phyloP scores from a whole-genome alignment of 2,329 filamentous ascomycete genomes.

The Allantophomopsis lycopodina region DNA sequence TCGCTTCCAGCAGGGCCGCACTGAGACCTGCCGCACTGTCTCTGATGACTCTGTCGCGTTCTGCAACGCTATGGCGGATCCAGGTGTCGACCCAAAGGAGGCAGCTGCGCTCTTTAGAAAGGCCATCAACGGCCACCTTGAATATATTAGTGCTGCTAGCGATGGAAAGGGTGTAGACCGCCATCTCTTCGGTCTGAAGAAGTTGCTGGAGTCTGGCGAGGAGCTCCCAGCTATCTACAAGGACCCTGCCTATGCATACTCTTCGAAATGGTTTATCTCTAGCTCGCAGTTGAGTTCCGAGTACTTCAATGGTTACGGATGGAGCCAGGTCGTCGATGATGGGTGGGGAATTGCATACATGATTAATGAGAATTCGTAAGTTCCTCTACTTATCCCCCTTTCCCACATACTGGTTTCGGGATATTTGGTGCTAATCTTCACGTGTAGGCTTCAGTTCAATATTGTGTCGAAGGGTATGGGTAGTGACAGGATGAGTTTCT shows the following conservation, averaged over 20 bases:
- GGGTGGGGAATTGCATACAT: constrained; percentile 98
- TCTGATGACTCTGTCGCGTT: constrained; percentile 86
- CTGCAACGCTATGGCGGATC: constrained; percentile 74
- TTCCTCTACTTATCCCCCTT: constrained; percentile 1
- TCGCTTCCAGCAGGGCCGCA: constrained; percentile 91
- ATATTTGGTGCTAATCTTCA: constrained; percentile 9
- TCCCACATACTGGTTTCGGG: not conserved
- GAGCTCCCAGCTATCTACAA: constrained; percentile 71
- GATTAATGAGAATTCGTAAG: constrained; percentile 95
- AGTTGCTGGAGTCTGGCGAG: constrained; percentile 69
- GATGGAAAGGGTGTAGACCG: constrained; percentile 92
- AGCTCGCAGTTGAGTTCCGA: constrained; percentile 86
- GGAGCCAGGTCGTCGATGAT: constrained; percentile 93
- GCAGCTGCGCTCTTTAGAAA: constrained; percentile 66
- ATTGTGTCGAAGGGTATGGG: constrained; percentile 89
- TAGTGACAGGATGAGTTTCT: constrained; percentile 88
- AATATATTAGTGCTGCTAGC: constrained; percentile 81
- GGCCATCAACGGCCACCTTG: constrained; percentile 68
- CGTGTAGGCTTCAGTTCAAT: constrained; percentile 82
- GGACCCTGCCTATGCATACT: constrained; percentile 78
- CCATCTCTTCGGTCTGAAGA: constrained; percentile 95
- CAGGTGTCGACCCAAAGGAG: constrained; percentile 44
- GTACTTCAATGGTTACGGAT: constrained; percentile 98
- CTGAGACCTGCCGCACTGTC: constrained; percentile 87
- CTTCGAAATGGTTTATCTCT: constrained; percentile 76